phyloP scores from a whole-genome alignment of 768 basidiomycete species.

The Russula griseocarnosa region DNA sequence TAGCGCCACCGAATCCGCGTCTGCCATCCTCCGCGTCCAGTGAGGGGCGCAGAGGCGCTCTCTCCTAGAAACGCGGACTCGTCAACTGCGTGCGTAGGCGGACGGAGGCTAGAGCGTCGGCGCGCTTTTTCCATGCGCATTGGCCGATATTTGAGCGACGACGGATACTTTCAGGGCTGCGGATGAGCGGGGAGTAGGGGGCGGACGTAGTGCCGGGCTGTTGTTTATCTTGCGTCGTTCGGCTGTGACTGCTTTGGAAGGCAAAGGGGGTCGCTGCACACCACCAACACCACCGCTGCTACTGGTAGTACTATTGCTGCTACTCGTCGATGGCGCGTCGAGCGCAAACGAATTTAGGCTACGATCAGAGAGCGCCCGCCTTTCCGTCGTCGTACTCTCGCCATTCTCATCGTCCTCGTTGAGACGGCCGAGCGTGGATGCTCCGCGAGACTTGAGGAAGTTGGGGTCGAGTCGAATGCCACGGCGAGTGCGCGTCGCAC shows the following conservation, averaged over 20 bases:
- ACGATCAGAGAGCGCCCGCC: conserved; percentile 57
- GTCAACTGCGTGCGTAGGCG: conserved; percentile 52
- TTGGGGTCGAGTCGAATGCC: conserved; percentile 65
- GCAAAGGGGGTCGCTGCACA: conserved; percentile 12
- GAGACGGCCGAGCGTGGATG: conserved; percentile 55
- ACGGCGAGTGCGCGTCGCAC: conserved; percentile 33
- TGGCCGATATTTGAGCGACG: conserved; percentile 77
- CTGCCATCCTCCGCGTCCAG: conserved; percentile 40
- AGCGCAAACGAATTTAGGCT: conserved; percentile 52
- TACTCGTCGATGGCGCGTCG: conserved; percentile 48
- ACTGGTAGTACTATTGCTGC: conserved; percentile 37
- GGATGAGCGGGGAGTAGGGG: conserved; percentile 18
- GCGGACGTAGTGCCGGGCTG: conserved; percentile 11
- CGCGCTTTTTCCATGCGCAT: conserved; percentile 66
- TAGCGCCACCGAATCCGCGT: conserved; percentile 26
- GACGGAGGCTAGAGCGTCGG: conserved; percentile 77
- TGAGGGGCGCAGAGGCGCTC: conserved; percentile 29
- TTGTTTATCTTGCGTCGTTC: conserved; percentile 2
- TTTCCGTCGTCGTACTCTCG: conserved; percentile 34
- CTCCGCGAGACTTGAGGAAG: conserved; percentile 57
- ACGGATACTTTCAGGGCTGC: conserved; percentile 39
- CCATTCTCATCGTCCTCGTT: conserved; percentile 66
- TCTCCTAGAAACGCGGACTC: conserved; percentile 34
- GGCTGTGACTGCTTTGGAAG: not conserved
- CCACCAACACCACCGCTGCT: conserved; percentile 28